Base-by-base conservation (phyloP, 1,139 yeast species). In the Zygosaccharomyces pseudobailii region DNA sequence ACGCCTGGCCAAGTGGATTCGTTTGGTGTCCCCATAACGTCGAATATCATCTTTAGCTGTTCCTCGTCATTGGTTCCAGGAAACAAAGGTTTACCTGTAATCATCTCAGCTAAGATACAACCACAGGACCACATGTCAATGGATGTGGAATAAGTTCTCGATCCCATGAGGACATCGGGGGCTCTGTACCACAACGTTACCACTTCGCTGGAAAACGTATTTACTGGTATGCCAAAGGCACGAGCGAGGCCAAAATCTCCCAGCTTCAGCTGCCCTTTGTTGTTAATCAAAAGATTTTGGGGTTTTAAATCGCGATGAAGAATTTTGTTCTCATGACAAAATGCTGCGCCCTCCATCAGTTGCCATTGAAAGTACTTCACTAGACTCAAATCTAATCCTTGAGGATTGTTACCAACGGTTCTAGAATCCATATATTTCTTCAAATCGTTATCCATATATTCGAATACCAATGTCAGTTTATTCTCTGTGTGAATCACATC, bases 71-170 rank as follows among this genome's bases (percentile, higher is more conserved):
- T 88, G 6, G 94, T 81, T 3, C 99, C 99, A 1, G 98, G 96
- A 67, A 92, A 92, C 48, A 92, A 71, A 0, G 99, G 97, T 59
- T 92, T 84, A n/a, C 98, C 98, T 8, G 96, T 87, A 58, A 92
- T 84, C 98, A 92, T 92, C 66, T 92, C 99, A 1, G 97, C 97
- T 65, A 92, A 76, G 47, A 92, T 92, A 69, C 98, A 92, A 9
- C 99, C 99, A 21, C 96, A 95, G 25, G 97, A 88, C 99, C 99
- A 92, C 70, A 92, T 89, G 68, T 92, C 99, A 54, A 92, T 92
- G 1, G 96, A 87, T 0, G 98, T 92, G 28, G 96, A 86, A 68
- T 92, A 92, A 42, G 95, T 89, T 57, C 97, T 79, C 0, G 96
- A 87, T 0, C 99, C 99, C 68, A 92, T 78, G 47, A 92, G 72